Conservation (phyloP, 2,329 filamentous ascomycete genomes). For the Claviceps quebecensis region DNA sequence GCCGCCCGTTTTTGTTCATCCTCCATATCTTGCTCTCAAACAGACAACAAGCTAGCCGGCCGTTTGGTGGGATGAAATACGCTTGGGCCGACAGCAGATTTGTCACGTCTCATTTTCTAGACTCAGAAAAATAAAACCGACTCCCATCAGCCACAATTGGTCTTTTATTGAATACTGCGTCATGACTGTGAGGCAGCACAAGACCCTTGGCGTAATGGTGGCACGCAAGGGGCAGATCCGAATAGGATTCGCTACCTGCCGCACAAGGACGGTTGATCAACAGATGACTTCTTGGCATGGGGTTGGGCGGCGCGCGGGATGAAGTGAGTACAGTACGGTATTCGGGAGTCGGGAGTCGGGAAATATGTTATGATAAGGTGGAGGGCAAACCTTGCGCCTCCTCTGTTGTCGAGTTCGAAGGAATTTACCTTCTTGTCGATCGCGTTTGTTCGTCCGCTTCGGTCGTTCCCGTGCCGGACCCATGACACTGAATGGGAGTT, state of each 20-base stretch:
- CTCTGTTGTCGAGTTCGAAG: neutral
- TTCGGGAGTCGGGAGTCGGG: neutral
- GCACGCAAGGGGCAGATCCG: neutral
- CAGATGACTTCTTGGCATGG: neutral
- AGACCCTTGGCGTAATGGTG: neutral
- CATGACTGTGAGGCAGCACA: neutral
- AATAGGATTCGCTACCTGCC: neutral
- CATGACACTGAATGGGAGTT: neutral
- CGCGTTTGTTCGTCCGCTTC: neutral
- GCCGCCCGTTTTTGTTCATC: neutral
- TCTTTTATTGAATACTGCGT: neutral
- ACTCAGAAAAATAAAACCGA: neutral
- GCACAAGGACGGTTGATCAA: neutral
- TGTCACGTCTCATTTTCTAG: neutral
- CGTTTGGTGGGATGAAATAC: neutral
- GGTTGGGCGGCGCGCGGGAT: neutral
- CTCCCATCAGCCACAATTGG: neutral
- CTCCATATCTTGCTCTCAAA: neutral
- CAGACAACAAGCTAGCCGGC: neutral
- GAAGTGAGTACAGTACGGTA: neutral
- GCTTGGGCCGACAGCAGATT: neutral
- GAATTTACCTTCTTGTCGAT: neutral
- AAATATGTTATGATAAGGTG: neutral
- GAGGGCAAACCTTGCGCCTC: neutral
- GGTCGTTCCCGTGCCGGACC: neutral